Evolutionary conservation across 106 monocot species (phyloP).

Genomic region (Phalaenopsis equestris): DNA sequence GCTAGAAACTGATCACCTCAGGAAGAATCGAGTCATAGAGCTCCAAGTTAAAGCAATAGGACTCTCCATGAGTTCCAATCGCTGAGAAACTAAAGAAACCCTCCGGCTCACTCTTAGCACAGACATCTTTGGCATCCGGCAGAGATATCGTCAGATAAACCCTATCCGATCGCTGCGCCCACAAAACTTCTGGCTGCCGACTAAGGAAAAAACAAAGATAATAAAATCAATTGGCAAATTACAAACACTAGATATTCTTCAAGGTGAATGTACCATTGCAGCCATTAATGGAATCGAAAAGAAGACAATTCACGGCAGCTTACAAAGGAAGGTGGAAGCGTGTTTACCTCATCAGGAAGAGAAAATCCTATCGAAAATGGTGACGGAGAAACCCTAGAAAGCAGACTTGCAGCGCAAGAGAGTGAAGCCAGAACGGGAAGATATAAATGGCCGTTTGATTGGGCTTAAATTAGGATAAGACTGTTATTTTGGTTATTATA

Average conservation of each 20-base stretch:
- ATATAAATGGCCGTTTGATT: too few relatives aligned
- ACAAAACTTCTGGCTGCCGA: constrained; percentile 80
- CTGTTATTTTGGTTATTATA: too few relatives aligned
- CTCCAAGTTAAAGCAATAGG: constrained; percentile 49
- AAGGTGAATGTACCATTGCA: not conserved
- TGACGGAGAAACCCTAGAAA: not conserved
- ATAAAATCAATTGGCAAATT: not conserved
- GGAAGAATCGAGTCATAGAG: constrained; percentile 59
- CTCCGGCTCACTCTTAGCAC: constrained; percentile 40
- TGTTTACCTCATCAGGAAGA: not conserved
- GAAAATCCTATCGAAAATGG: not conserved
- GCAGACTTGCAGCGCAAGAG: too few relatives aligned
- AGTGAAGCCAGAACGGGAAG: too few relatives aligned
- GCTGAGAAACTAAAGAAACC: constrained; percentile 76
- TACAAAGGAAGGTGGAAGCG: not conserved
- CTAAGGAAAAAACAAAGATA: constrained; percentile 18
- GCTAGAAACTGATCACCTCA: constrained; percentile 25
- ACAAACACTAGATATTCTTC: not conserved
- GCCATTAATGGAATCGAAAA: not conserved
- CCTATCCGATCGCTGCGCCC: constrained; percentile 87
- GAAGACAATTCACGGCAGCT: not conserved
- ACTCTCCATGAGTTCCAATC: constrained; percentile 43
- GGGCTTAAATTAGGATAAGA: too few relatives aligned
- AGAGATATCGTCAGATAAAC: constrained; percentile 72
- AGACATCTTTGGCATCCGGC: constrained; percentile 83